These are phyloP conservation scores for Sphenostylis stenocarpa DNA, from an alignment of 306 rosid species.

Conservation along the genomic window DNA sequence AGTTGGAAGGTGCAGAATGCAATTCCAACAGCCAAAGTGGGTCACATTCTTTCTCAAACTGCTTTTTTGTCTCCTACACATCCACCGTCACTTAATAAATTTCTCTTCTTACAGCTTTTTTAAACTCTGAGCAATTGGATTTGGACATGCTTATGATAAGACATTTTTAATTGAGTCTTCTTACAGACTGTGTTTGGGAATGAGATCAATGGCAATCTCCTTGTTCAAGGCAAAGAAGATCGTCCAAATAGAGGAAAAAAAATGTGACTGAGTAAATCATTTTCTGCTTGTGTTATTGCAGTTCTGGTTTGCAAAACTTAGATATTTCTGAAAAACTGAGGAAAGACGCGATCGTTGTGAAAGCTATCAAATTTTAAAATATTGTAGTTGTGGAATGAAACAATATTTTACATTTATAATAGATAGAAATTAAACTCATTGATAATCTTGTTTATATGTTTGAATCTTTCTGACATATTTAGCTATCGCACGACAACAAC, in stretches of 20 bases:
- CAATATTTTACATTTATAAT: too few species aligned
- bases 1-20: conserved; percentile 42
- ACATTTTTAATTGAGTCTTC: not conserved
- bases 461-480: not conserved
- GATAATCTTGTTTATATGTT: not conserved
- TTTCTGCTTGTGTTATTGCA: not conserved
- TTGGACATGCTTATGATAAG: not conserved
- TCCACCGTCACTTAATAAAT: not conserved
- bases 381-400: not conserved
- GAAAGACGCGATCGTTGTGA: not conserved
- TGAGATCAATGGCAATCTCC: not conserved
- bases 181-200: not conserved
- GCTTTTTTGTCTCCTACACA: conserved; percentile 7
- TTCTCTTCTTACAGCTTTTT: not conserved
- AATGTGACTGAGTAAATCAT: not conserved
- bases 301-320: not conserved
- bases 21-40: conserved; percentile 45
- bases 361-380: not conserved
- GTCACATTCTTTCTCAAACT: conserved; percentile 32
- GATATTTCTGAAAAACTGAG: not conserved
- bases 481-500: not conserved
- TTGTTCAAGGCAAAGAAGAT: not conserved
- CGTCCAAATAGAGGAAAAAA: not conserved
- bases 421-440: too few species aligned
- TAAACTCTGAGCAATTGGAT: not conserved